Conservation (phyloP, 805 yeast genomes). For the Yueomyces sinensis region DNA sequence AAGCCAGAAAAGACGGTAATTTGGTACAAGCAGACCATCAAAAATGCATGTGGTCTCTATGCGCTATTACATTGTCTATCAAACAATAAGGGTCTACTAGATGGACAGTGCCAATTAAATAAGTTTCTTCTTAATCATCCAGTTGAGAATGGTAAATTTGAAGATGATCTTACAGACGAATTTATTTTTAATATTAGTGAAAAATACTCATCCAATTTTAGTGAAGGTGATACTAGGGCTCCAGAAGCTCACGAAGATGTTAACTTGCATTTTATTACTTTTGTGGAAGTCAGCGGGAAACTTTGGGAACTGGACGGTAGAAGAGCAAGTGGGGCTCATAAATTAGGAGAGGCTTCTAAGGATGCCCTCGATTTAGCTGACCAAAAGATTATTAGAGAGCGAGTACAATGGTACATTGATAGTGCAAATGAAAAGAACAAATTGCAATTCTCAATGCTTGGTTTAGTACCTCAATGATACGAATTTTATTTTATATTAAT, state of each 20-base stretch:
- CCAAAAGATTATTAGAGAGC: conserved; percentile 34
- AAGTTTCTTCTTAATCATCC: conserved; percentile 6
- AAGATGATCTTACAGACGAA: conserved; percentile 27
- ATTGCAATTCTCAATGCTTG: conserved; percentile 64
- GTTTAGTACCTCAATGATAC: conserved; percentile 42
- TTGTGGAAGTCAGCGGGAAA: conserved; percentile 43
- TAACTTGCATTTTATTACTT: conserved; percentile 67
- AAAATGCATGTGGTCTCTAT: conserved; percentile 86
- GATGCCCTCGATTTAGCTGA: conserved; percentile 35
- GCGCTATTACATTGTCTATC: conserved; percentile 62
- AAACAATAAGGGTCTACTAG: conserved; percentile 21
- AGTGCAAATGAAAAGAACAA: conserved; percentile 46
- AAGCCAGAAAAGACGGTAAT: conserved; percentile 10
- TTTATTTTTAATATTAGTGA: conserved; percentile 14
- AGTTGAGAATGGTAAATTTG: conserved; percentile 30
- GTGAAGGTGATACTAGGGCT: conserved; percentile 53
- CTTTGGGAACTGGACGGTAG: conserved; percentile 86
- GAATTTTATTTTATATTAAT: no score
- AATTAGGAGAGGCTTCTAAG: conserved; percentile 31
- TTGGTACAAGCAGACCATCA: conserved; percentile 82
- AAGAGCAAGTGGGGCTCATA: conserved; percentile 52
- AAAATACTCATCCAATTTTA: conserved; percentile 10
- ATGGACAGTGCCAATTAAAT: conserved; percentile 9
- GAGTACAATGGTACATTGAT: conserved; percentile 56
- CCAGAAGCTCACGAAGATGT: conserved; percentile 43